phyloP scores from a whole-genome alignment of 1,284 basidiomycete species.

The Ustilago crameri region DNA sequence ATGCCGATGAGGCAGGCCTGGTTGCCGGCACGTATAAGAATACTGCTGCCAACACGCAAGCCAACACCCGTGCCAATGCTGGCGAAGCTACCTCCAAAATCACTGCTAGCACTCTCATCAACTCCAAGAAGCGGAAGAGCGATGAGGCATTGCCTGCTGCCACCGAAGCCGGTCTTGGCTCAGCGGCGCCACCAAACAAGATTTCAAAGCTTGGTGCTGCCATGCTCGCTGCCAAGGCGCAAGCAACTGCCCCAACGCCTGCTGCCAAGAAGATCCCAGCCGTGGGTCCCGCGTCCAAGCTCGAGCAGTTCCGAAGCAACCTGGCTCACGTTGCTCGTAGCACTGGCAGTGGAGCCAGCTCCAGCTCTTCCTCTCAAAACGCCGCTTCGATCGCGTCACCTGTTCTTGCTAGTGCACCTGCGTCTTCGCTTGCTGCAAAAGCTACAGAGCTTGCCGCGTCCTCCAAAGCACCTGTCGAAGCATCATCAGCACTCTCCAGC shows the following conservation, averaged over 20 bases:
- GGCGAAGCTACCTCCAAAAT: conserved; percentile 15
- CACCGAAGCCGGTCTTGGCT: conserved; percentile 13
- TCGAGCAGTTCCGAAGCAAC: conserved; percentile 49
- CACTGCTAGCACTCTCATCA: conserved; percentile 3
- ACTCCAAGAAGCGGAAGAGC: conserved; percentile 48
- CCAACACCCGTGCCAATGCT: conserved; percentile 46
- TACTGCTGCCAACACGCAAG: conserved; percentile 35
- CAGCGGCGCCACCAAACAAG: conserved; percentile 29
- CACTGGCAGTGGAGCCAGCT: conserved; percentile 31
- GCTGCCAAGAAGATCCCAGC: conserved; percentile 22
- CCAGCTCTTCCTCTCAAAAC: conserved; percentile 19
- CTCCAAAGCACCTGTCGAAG: neutral
- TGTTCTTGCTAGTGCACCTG: neutral
- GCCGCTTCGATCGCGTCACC: conserved; percentile 14
- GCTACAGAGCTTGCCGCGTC: neutral
- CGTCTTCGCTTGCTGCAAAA: neutral
- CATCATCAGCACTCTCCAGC: conserved; percentile 3
- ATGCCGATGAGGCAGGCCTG: conserved; percentile 26
- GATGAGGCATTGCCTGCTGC: conserved; percentile 25
- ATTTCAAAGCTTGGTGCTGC: conserved; percentile 34
- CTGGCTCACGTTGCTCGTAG: conserved; percentile 42
- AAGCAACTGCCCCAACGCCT: conserved; percentile 14
- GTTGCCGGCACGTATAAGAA: conserved; percentile 34
- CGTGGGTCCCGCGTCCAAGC: conserved; percentile 40
- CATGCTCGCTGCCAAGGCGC: conserved; percentile 26